A percentile compares a stretch with the other conserved stretches of the same genome.
Evolutionary conservation across 345 rosid species (phyloP).

Genomic region (Euclidium syriacum): DNA sequence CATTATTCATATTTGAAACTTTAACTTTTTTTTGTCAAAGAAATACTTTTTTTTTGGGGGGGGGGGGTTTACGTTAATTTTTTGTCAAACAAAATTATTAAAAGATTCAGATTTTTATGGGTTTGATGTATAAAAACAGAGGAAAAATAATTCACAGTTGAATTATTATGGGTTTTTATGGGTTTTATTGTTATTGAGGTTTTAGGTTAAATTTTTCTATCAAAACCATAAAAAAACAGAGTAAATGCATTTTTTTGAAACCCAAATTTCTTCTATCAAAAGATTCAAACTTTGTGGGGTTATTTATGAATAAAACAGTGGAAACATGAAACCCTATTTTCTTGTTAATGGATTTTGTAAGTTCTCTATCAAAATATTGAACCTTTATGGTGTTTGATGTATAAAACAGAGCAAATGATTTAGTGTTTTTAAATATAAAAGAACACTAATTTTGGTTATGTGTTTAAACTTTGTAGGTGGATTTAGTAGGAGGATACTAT

Average conservation of each 20-base stretch:
- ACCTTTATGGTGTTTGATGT: neutral
- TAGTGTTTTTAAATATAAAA: neutral
- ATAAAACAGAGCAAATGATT: neutral
- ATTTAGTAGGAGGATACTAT: constrained; percentile 86
- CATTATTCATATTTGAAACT: neutral
- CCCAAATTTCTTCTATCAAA: no score
- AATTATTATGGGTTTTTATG: neutral
- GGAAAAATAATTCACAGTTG: no score
- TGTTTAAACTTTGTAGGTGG: constrained; percentile 39
- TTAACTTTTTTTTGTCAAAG: no score
- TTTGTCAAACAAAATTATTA: no score
- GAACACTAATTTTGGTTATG: neutral
- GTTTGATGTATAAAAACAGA: no score
- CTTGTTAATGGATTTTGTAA: neutral
- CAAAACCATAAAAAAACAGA: no score
- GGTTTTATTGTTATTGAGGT: no score
- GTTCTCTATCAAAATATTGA: neutral
- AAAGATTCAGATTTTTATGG: no score
- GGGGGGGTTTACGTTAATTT: no score
- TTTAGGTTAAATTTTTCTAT: neutral
- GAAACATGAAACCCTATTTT: neutral
- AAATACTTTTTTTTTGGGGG: no score
- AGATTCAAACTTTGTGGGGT: neutral
- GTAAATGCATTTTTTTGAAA: no score
- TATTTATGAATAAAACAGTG: neutral